phyloP scores from a whole-genome alignment of 768 basidiomycete genomes.

The Psilocybe cyanescens region DNA sequence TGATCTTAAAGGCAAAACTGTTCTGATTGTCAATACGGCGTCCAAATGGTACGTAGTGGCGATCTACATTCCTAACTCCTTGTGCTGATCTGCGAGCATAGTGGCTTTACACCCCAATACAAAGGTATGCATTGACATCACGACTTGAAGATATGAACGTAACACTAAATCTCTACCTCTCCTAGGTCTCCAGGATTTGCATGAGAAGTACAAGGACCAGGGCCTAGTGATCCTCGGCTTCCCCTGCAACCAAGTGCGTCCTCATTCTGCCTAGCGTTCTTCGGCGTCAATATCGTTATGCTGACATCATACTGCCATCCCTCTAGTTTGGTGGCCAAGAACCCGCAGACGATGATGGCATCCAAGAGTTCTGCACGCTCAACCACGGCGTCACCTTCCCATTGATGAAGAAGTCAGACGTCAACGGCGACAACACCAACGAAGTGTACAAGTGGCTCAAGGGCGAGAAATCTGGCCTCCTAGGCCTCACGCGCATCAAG shows the following conservation, averaged over 20 bases:
- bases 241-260: slow-evolving; percentile 82
- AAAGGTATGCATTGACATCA: slow-evolving; percentile 43
- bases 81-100: slow-evolving; percentile 24
- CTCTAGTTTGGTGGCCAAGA: slow-evolving; percentile 84
- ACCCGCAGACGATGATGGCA: slow-evolving; percentile 77
- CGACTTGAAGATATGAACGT: not conserved
- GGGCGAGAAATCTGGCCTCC: slow-evolving; percentile 70
- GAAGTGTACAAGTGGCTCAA: slow-evolving; percentile 89
- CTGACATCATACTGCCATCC: not conserved
- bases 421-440: slow-evolving; percentile 86
- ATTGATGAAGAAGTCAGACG: slow-evolving; percentile 91
- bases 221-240: slow-evolving; percentile 86
- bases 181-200: slow-evolving; percentile 75
- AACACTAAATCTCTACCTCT: not conserved
- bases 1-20: slow-evolving; percentile 75
- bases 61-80: not conserved
- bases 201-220: slow-evolving; percentile 80
- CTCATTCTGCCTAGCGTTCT: not conserved
- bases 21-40: slow-evolving; percentile 79
- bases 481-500: slow-evolving; percentile 78
- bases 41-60: slow-evolving; percentile 62
- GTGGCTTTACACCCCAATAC: slow-evolving; percentile 87
- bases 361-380: slow-evolving; percentile 72
- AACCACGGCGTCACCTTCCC: slow-evolving; percentile 94
- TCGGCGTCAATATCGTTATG: not conserved